Percentiles rank a stretch among this genome's conserved stretches.
These are phyloP conservation scores for Candida sanyiensis DNA, from an alignment of 805 yeast species.

Conservation along the genomic window DNA sequence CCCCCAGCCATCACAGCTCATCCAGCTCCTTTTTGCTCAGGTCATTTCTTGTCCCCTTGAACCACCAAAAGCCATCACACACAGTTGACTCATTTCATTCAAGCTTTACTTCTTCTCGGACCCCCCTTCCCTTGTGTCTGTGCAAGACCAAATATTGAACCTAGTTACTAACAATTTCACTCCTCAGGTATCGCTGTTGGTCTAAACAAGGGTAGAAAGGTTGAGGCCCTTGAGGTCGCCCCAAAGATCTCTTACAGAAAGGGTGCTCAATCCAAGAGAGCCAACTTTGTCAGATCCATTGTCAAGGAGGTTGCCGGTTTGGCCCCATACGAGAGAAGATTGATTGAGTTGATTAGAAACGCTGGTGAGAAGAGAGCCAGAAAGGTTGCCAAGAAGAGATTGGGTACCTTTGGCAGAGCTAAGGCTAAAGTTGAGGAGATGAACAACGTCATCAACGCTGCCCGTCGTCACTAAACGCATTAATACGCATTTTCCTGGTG, in stretches of 20 bases:
- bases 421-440: constrained; percentile 99
- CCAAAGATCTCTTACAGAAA: constrained; percentile 93
- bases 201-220: constrained; percentile 98
- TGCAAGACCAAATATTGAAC: neutral
- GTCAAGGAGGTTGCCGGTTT: constrained; percentile 97
- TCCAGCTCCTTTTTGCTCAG: no score
- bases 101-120: neutral
- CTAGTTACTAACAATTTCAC: neutral
- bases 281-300: constrained; percentile 89
- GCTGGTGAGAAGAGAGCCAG: constrained; percentile 99
- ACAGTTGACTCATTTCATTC: neutral
- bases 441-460: constrained; percentile 91
- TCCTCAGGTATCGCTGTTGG: constrained; percentile 88
- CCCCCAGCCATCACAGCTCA: no score
- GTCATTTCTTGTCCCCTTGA: no score
- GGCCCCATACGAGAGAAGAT: constrained; percentile 99
- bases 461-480: constrained; percentile 76
- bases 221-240: constrained; percentile 75
- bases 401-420: constrained; percentile 99
- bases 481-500: constrained; percentile 8
- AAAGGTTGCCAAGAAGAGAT: constrained; percentile 99
- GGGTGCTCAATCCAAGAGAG: constrained; percentile 94
- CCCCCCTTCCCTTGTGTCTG: neutral
- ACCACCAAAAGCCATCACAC: no score
- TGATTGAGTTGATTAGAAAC: constrained; percentile 98